A percentile compares a stretch with the other conserved stretches of the same genome.
phyloP scores from a whole-genome alignment of 768 basidiomycete species.

The Hericium erinaceus region DNA sequence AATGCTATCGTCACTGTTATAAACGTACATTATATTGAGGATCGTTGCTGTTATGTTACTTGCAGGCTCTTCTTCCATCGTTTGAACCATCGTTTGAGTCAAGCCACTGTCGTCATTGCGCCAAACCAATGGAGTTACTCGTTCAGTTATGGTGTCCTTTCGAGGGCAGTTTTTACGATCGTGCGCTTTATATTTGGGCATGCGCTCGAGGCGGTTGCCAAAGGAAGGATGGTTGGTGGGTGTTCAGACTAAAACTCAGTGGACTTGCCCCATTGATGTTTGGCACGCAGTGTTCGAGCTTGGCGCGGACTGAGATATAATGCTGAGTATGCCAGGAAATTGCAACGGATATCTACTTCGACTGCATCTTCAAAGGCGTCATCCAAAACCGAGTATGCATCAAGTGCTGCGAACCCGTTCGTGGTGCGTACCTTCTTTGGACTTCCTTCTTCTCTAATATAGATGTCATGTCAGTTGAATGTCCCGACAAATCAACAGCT shows the following conservation, averaged over 20 bases:
- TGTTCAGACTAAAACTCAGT: conserved; percentile 8
- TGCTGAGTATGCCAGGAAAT: conserved; percentile 62
- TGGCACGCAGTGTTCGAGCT: conserved; percentile 57
- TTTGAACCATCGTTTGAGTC: conserved; percentile 52
- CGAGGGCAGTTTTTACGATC: conserved; percentile 76
- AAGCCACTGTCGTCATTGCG: conserved; percentile 65
- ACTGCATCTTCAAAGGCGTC: conserved; percentile 30
- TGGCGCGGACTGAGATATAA: conserved; percentile 74
- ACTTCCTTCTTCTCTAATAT: too few species aligned
- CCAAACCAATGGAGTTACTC: conserved; percentile 68
- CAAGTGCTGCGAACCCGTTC: too few species aligned
- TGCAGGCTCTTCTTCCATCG: conserved; percentile 59
- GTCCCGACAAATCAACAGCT: too few species aligned
- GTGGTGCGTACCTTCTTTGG: too few species aligned
- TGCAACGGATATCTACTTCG: conserved; percentile 44
- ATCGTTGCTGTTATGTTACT: conserved; percentile 17
- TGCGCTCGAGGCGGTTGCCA: conserved; percentile 68
- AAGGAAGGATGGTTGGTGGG: conserved; percentile 69
- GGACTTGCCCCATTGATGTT: neutral
- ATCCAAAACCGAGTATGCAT: conserved; percentile 7
- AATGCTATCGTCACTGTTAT: conserved; percentile 38
- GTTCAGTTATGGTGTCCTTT: conserved; percentile 89
- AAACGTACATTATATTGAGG: conserved; percentile 32
- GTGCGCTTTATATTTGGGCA: conserved; percentile 80
- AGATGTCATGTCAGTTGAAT: too few species aligned